These are phyloP conservation scores for Setomelanomma holmii DNA, from an alignment of 2,329 filamentous ascomycete species.

Conservation along the genomic window DNA sequence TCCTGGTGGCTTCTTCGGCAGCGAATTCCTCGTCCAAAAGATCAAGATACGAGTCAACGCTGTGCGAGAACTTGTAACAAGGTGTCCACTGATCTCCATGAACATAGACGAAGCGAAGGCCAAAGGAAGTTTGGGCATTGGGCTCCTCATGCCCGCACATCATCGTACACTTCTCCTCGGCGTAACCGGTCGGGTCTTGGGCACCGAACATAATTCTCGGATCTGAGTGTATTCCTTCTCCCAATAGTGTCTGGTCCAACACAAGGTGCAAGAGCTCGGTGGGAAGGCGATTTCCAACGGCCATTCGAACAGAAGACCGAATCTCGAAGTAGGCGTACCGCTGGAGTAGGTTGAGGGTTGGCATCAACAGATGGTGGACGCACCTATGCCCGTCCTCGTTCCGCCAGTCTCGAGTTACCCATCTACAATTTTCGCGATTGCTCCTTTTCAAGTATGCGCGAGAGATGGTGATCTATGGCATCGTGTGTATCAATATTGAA, in stretches of 20 bases:
- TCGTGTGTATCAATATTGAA: no score
- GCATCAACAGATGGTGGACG: not conserved
- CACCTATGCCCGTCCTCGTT: not conserved
- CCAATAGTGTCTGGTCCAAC: not conserved
- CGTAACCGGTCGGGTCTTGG: no score
- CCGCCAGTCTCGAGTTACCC: not conserved
- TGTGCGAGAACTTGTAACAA: no score
- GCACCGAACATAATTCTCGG: not conserved
- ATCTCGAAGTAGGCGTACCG: conserved; percentile 2
- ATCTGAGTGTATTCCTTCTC: not conserved
- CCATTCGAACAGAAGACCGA: not conserved
- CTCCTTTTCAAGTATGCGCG: not conserved
- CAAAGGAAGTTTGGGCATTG: no score
- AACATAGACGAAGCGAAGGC: no score
- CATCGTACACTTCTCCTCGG: no score
- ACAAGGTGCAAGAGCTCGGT: not conserved
- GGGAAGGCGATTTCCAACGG: not conserved
- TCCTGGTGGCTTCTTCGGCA: no score
- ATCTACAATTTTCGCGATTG: not conserved
- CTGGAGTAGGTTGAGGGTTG: not conserved
- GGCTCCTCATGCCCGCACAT: no score
- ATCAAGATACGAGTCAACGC: no score
- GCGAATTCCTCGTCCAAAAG: no score
- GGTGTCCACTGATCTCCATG: no score
- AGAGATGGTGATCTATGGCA: not conserved